phyloP scores from a whole-genome alignment of 805 yeast genomes.

The Ogataea pini region DNA sequence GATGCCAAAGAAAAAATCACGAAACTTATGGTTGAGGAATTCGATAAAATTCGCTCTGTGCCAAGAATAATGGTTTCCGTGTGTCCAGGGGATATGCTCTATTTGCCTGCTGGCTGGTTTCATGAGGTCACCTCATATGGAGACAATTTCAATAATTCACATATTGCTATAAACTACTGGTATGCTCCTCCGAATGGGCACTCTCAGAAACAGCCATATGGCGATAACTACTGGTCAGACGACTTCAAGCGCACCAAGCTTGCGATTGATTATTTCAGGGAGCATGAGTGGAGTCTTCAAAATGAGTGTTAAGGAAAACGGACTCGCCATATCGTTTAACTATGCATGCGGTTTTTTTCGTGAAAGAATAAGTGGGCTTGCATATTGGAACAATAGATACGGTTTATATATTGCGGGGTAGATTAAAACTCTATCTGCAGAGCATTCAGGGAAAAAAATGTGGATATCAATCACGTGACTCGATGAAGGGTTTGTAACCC shows the following conservation, averaged over 20 bases:
- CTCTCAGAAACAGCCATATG: constrained; percentile 38
- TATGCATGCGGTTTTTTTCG: neutral
- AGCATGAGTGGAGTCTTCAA: constrained; percentile 2
- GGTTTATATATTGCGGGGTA: neutral
- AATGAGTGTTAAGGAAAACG: too few species aligned
- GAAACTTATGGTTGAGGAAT: constrained; percentile 41
- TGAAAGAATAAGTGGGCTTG: neutral
- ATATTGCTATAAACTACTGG: constrained; percentile 75
- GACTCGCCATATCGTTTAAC: too few species aligned
- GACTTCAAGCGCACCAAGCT: constrained; percentile 49
- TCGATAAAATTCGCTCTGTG: constrained; percentile 49
- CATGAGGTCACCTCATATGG: constrained; percentile 77
- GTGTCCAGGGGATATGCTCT: constrained; percentile 65
- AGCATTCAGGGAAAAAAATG: neutral
- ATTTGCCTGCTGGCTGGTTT: constrained; percentile 78
- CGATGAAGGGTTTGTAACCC: neutral
- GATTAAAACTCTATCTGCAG: neutral
- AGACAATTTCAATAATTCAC: constrained; percentile 37
- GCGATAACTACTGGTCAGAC: constrained; percentile 53
- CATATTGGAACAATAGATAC: neutral
- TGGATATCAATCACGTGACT: constrained; percentile 12
- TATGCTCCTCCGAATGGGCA: constrained; percentile 60
- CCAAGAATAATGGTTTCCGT: constrained; percentile 48
- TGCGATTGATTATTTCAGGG: constrained; percentile 26
- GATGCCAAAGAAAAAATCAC: constrained; percentile 31